Conservation (phyloP, 805 yeast genomes). For the Ogataea henricii region DNA sequence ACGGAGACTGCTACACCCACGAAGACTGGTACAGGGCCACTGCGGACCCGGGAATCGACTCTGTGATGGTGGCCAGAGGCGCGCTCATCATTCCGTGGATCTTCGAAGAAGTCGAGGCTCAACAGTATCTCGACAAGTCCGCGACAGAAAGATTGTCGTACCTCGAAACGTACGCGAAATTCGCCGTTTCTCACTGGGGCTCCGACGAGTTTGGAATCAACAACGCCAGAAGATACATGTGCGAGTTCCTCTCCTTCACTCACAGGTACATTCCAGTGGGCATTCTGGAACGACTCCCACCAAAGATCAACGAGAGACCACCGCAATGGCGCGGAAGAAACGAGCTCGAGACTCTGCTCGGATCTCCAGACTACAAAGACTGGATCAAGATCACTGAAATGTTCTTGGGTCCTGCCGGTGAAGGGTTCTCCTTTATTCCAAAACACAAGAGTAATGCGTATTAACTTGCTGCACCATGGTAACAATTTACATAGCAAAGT, state of each 20-base stretch:
- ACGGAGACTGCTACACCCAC: slow-evolving; percentile 87
- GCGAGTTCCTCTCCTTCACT: slow-evolving; percentile 92
- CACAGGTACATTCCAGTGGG: slow-evolving; percentile 96
- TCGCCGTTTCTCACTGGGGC: slow-evolving; percentile 97
- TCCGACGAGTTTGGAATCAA: slow-evolving; percentile 93
- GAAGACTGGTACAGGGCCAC: slow-evolving; percentile 86
- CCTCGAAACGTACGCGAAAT: slow-evolving; percentile 66
- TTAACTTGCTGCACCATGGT: neutral
- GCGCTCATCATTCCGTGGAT: slow-evolving; percentile 99
- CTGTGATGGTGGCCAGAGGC: slow-evolving; percentile 97
- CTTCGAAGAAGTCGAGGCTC: slow-evolving; percentile 89
- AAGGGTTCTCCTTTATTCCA: slow-evolving; percentile 77
- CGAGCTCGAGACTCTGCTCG: slow-evolving; percentile 88
- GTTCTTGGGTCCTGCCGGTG: slow-evolving; percentile 87
- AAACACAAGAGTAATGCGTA: slow-evolving; percentile 92
- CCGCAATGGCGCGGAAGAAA: slow-evolving; percentile 91
- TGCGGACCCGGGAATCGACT: slow-evolving; percentile 70
- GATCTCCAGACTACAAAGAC: slow-evolving; percentile 81
- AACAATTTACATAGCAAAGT: too few species aligned
- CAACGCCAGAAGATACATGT: slow-evolving; percentile 82
- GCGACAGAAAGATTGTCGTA: slow-evolving; percentile 87
- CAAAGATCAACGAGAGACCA: slow-evolving; percentile 89
- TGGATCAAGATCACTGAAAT: slow-evolving; percentile 96
- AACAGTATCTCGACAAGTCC: slow-evolving; percentile 86
- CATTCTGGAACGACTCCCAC: slow-evolving; percentile 83